A percentile compares a stretch with the other conserved stretches of the same genome.
phyloP scores from a whole-genome alignment of 2,329 filamentous ascomycete species.

The Sporothrix pallida region DNA sequence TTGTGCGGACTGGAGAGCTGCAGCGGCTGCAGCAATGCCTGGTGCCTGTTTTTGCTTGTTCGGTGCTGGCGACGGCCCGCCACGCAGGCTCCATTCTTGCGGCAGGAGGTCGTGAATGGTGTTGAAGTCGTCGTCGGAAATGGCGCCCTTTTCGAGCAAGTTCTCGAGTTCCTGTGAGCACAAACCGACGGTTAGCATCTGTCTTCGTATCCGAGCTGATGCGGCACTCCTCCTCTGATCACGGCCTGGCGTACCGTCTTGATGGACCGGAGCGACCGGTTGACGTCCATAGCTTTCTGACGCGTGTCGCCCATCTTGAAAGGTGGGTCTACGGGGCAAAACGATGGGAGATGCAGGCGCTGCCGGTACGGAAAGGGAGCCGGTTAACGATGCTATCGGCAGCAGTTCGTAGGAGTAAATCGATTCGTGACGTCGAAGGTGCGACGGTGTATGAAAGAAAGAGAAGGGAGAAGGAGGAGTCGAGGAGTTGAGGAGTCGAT shows the following conservation, averaged over 20 bases:
- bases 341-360: not conserved
- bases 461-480: not conserved
- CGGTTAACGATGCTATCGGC: not conserved
- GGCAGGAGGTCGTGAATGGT: constrained; percentile 77
- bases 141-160: constrained; percentile 80
- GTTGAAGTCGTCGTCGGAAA: constrained; percentile 76
- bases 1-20: not conserved
- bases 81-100: constrained; percentile 65
- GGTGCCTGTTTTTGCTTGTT: constrained; percentile 11
- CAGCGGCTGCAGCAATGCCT: not conserved
- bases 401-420: not conserved
- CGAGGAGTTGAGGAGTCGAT: not conserved
- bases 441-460: not conserved
- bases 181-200: not conserved
- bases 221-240: no score
- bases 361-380: not conserved
- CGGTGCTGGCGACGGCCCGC: constrained; percentile 45
- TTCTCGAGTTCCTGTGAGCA: constrained; percentile 42
- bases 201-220: not conserved
- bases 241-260: constrained; percentile 65
- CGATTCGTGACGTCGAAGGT: not conserved
- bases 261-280: constrained; percentile 84
- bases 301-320: constrained; percentile 43
- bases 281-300: constrained; percentile 70
- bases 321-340: not conserved